Evolutionary conservation across 2,329 filamentous ascomycete genomes (phyloP).

Genomic region (Claviceps digitariae): DNA sequence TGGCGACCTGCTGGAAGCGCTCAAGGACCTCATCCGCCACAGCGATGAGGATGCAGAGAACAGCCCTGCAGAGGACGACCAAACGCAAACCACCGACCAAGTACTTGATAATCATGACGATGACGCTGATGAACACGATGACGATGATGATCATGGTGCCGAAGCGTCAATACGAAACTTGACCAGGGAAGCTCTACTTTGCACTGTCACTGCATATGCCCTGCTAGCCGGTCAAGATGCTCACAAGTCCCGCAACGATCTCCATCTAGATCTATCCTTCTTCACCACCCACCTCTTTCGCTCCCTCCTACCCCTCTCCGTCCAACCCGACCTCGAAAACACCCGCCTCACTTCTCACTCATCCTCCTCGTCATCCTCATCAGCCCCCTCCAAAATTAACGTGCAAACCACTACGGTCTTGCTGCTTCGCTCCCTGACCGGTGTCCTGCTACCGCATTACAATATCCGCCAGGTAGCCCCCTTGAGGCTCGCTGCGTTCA

Average conservation of each 20-base stretch:
- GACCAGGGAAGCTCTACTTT: conserved; percentile 78
- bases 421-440: conserved; percentile 72
- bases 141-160: conserved; percentile 21
- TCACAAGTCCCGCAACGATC: conserved; percentile 63
- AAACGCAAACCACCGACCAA: conserved; percentile 26
- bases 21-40: conserved; percentile 81
- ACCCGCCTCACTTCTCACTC: conserved; percentile 30
- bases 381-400: conserved; percentile 58
- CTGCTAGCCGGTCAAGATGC: conserved; percentile 89
- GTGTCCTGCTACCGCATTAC: conserved; percentile 63
- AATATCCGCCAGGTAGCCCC: conserved; percentile 66
- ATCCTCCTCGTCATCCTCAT: conserved; percentile 22
- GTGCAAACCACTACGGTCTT: conserved; percentile 90
- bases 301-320: conserved; percentile 62
- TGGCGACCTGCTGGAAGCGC: conserved; percentile 82
- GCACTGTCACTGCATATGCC: conserved; percentile 93
- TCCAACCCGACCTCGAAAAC: conserved; percentile 78
- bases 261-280: conserved; percentile 86
- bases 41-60: conserved; percentile 44
- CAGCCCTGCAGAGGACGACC: conserved; percentile 25
- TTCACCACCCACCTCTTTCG: conserved; percentile 92
- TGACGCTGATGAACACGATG: neutral
- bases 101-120: conserved; percentile 10
- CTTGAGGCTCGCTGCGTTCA: conserved; percentile 76
- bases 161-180: conserved; percentile 48